Evolutionary conservation across 768 basidiomycete genomes (phyloP).

Genomic region (Leucosporidium scottii): DNA sequence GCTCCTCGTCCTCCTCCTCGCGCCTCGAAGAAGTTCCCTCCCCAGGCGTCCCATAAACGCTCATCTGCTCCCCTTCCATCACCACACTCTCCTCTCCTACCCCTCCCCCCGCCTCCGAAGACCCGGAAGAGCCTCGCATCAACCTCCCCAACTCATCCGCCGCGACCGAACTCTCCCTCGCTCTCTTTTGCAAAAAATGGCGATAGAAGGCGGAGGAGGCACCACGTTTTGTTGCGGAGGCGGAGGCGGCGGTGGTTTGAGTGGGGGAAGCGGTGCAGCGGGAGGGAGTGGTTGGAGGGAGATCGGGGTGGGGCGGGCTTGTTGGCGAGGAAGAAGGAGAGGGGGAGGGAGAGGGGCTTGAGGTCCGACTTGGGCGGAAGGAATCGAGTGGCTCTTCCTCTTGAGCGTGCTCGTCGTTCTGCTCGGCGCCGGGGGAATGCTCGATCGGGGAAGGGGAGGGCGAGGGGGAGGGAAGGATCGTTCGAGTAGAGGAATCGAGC

Average conservation of each 20-base stretch:
- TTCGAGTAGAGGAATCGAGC: too few species aligned
- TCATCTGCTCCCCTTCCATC: background rate
- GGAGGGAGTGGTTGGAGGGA: background rate
- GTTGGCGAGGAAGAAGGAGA: background rate
- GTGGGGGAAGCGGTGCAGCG: background rate
- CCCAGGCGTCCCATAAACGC: background rate
- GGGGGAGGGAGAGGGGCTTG: background rate
- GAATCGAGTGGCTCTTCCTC: background rate
- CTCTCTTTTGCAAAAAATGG: constrained; percentile 16
- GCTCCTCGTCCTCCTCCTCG: background rate
- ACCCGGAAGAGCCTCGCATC: background rate
- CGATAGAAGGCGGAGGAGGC: constrained; percentile 18
- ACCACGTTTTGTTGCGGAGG: background rate
- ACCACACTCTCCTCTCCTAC: background rate
- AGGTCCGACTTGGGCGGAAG: background rate
- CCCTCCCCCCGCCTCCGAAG: too few species aligned
- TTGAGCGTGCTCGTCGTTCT: too few species aligned
- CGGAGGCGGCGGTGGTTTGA: background rate
- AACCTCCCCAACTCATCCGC: constrained; percentile 21
- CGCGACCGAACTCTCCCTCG: background rate
- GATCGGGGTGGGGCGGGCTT: background rate
- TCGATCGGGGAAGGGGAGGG: background rate
- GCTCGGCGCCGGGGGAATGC: too few species aligned
- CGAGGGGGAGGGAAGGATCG: background rate
- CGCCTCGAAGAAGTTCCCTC: background rate